These are phyloP conservation scores for Solanum hybrid DNA, from an alignment of 305 asterid species.

Conservation along the genomic window DNA sequence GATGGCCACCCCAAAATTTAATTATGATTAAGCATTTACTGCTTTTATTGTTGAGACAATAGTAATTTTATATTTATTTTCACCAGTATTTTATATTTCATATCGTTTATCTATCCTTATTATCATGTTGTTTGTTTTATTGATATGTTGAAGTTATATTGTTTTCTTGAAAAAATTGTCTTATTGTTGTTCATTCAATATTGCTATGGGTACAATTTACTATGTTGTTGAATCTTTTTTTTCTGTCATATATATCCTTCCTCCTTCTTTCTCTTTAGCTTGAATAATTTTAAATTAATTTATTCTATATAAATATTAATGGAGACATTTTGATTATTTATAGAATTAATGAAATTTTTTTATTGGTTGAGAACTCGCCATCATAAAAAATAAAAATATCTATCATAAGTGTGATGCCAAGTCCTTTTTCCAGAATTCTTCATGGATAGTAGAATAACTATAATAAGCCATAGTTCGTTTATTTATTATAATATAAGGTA, in stretches of 20 bases:
- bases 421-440: no score
- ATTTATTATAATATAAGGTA: no score
- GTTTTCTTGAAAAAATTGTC: neutral
- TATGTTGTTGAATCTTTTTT: neutral
- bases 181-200: neutral
- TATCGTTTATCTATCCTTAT: neutral
- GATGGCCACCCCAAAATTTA: neutral
- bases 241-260: neutral
- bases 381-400: no score
- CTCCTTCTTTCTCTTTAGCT: neutral
- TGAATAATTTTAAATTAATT: neutral
- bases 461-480: no score
- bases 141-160: neutral
- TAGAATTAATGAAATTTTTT: no score
- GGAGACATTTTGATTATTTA: neutral
- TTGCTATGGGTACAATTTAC: neutral
- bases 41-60: neutral
- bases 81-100: neutral
- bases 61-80: neutral
- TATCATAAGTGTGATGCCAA: no score
- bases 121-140: neutral
- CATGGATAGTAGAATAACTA: no score
- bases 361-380: no score
- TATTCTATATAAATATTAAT: neutral
- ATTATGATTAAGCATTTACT: neutral